Percentiles rank a stretch among this genome's conserved stretches.
Conservation (phyloP, 257 asterid species). For the Capsicum baccatum region DNA sequence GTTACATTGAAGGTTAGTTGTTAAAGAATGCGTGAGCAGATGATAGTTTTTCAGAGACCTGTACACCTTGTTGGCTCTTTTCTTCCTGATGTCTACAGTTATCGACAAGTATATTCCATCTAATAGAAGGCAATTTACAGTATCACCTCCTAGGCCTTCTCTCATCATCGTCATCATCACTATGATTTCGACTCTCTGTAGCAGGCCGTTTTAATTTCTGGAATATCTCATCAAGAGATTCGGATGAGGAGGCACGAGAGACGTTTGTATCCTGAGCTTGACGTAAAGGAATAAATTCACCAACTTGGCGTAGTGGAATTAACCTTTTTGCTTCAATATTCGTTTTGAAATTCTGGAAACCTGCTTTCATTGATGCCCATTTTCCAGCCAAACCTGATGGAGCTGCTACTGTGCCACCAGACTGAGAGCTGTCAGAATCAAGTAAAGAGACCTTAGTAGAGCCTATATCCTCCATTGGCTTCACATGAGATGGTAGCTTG, state of each 20-base stretch:
- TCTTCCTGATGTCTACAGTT: constrained; percentile 42
- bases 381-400: constrained; percentile 75
- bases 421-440: constrained; percentile 48
- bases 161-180: constrained; percentile 56
- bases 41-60: constrained; percentile 31
- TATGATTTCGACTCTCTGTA: constrained; percentile 36
- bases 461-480: constrained; percentile 55
- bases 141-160: constrained; percentile 42
- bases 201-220: constrained; percentile 79
- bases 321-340: constrained; percentile 78
- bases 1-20: constrained; percentile 20
- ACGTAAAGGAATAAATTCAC: constrained; percentile 60
- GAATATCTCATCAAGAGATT: constrained; percentile 85
- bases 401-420: constrained; percentile 36
- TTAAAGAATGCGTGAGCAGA: constrained; percentile 18
- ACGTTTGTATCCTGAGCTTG: constrained; percentile 63
- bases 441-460: constrained; percentile 89
- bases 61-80: constrained; percentile 46
- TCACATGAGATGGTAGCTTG: constrained; percentile 47
- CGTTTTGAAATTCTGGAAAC: constrained; percentile 75
- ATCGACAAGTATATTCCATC: constrained; percentile 25
- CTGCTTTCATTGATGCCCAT: constrained; percentile 97
- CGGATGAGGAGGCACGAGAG: constrained; percentile 63
- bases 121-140: constrained; percentile 21
- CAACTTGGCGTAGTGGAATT: constrained; percentile 64